Percentiles rank a stretch among this genome's conserved stretches.
phyloP scores from a whole-genome alignment of 1,139 yeast species.

The Taphrina wiesneri region DNA sequence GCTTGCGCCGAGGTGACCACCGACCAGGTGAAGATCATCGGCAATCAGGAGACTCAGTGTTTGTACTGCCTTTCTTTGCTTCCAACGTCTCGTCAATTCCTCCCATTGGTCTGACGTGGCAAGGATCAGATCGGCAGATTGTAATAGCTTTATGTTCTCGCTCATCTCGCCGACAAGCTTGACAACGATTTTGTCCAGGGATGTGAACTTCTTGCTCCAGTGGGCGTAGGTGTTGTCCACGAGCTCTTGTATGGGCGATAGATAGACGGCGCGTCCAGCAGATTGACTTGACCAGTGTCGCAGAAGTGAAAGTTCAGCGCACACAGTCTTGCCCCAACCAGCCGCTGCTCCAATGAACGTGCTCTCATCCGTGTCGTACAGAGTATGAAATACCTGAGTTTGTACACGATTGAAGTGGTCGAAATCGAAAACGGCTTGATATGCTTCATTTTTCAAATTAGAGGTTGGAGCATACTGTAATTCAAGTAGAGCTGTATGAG shows the following conservation, averaged over 20 bases:
- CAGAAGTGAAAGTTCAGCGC: slow-evolving; percentile 73
- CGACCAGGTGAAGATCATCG: slow-evolving; percentile 75
- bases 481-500: slow-evolving; percentile 59
- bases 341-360: slow-evolving; percentile 69
- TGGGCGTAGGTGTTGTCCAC: slow-evolving; percentile 52
- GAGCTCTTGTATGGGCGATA: slow-evolving; percentile 61
- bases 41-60: slow-evolving; percentile 66
- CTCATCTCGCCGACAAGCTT: slow-evolving; percentile 65
- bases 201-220: slow-evolving; percentile 58
- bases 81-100: slow-evolving; percentile 74
- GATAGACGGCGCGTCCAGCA: slow-evolving; percentile 65
- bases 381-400: slow-evolving; percentile 63
- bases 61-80: slow-evolving; percentile 68
- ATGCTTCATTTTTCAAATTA: slow-evolving; percentile 55
- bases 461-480: slow-evolving; percentile 54
- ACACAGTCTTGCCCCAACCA: slow-evolving; percentile 71
- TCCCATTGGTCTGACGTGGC: slow-evolving; percentile 82
- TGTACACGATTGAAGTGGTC: slow-evolving; percentile 71
- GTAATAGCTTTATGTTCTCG: slow-evolving; percentile 57
- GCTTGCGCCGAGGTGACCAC: slow-evolving; percentile 56
- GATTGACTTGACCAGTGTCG: slow-evolving; percentile 61
- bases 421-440: slow-evolving; percentile 45
- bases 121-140: slow-evolving; percentile 64
- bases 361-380: slow-evolving; percentile 62
- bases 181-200: slow-evolving; percentile 49